Evolutionary conservation across 805 yeast species (phyloP), one percentile per base, ranked within the genome.

Genomic region (Torulaspora quercuum): DNA sequence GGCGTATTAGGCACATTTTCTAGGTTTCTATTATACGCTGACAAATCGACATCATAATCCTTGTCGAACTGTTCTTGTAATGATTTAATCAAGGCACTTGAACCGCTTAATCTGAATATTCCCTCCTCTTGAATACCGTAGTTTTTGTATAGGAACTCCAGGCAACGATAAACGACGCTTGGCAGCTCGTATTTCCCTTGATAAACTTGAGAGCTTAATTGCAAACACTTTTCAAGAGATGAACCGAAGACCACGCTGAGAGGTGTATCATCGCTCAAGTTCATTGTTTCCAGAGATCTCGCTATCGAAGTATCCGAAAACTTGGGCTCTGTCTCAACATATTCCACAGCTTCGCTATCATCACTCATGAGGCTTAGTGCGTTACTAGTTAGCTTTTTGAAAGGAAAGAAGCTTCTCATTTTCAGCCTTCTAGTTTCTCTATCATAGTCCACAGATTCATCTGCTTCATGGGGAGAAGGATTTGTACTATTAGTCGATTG

Each of bases 71-170:
- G 68, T 30, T 76, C 84, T 50, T 80, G 84, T 41, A 85, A 69
- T 25, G 69, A 74, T 45, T 80, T 76, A 25, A 85, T 86, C 35
- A 81, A 71, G 1, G 87, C 73, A 38, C 88, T 82, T 23, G 95
- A 85, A 3, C 97, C 97, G 61, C 89, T 85, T 39, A 88, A 66
- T 44, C 98, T 70, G 66, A 92, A 92, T 3, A 90, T 75, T 7
- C 98, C 98, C 53, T 88, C 95, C 58, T 86, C 92, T 44, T 74
- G 74, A n/a, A 80, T 67, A 0, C 95, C 95, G 14, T 80, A 77
- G 16, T 79, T 73, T 24, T 68, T 70, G 33, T 72, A 70, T 33
- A 90, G 67, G 47, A 72, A 84, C 39, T 76, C 82, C 21, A 89
- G 53, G 53, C 95, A 87, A 42, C 95, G 65, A 50, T 66, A 82